Evolutionary conservation across 306 rosid species (phyloP), one percentile per base, ranked within the genome.

Genomic region (Lupinus albus): DNA sequence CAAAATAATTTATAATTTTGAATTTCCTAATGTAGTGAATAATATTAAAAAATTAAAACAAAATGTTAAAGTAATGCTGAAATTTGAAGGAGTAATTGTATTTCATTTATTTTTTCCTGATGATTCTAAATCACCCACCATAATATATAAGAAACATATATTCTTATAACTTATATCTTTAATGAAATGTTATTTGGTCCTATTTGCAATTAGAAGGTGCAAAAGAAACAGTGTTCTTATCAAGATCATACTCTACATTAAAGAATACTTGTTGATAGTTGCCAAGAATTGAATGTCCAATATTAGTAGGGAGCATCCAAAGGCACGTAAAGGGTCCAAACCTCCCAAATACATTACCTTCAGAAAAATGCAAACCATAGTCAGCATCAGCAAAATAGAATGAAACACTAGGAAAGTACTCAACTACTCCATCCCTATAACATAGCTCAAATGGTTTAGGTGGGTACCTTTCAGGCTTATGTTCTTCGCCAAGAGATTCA

Each of bases 361-460:
- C 4, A 5, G 20, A 14, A 61, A 72, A 35, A 9, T 0, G 0
- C 12, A 39, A 10, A 4, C 1, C 45, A 13, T 61, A 5, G 0
- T 72, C 35, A 38, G 70, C 70, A 38, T 44, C 58, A 28, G 7
- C 21, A 41, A 50, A 72, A 13, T 72, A 46, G 35, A 72, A 54
- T 35, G 18, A 25, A 1, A 72, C 1, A 10, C 8, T 12, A 10
- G 69, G 69, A 8, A 50, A 3, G 0, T 21, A 5, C 9, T 10
- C 7, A 6, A 0, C 12, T 3, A 55, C 16, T 2, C 10, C n/a
- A 8, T 21, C 10, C 53, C 14, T 7, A 15, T n/a, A 72, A 50
- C 76, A 61, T 50, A 33, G 21, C 0, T 4, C 38, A 5, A 13
- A 61, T 8, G 3, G 33, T 1, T 25, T 4, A 25, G 70, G 61